phyloP scores from a whole-genome alignment of 2,329 filamentous ascomycete genomes.

The Alternaria sp. region DNA sequence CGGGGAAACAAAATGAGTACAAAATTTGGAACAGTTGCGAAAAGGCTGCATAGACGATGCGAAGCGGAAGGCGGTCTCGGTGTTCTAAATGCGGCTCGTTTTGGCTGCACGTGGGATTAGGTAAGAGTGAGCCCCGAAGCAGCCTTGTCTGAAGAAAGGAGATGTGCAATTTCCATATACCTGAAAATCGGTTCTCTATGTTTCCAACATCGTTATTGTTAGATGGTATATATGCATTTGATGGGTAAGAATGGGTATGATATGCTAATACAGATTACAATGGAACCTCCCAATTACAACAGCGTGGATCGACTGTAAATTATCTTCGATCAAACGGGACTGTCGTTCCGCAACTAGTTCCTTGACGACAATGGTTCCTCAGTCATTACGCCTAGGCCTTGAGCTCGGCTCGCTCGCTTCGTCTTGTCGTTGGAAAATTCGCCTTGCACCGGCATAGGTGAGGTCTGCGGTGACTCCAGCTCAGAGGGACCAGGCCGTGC shows the following conservation, averaged over 20 bases:
- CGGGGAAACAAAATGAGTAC: too few relatives aligned
- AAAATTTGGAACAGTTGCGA: too few relatives aligned
- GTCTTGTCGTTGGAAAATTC: slow-evolving; percentile 17
- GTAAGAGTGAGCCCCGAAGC: background rate
- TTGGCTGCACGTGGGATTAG: background rate
- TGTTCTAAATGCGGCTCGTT: background rate
- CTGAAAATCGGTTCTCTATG: background rate
- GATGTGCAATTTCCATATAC: background rate
- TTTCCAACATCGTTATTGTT: background rate
- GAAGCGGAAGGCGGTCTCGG: background rate
- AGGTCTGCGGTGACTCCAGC: slow-evolving; percentile 28
- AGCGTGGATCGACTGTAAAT: background rate
- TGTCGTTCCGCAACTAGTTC: too few relatives aligned
- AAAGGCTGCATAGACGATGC: too few relatives aligned
- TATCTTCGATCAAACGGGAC: too few relatives aligned
- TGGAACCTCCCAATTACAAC: slow-evolving; percentile 1
- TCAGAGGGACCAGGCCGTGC: slow-evolving; percentile 9
- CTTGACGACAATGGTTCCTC: background rate
- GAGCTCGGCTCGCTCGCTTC: slow-evolving; percentile 10
- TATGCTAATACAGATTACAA: background rate
- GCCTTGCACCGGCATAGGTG: slow-evolving; percentile 22
- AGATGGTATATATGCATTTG: background rate
- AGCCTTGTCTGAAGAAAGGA: background rate
- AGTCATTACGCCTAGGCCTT: slow-evolving; percentile 18
- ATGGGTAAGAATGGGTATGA: background rate